Evolutionary conservation across 768 basidiomycete genomes (phyloP).

Genomic region (Cantharellus anzutake): DNA sequence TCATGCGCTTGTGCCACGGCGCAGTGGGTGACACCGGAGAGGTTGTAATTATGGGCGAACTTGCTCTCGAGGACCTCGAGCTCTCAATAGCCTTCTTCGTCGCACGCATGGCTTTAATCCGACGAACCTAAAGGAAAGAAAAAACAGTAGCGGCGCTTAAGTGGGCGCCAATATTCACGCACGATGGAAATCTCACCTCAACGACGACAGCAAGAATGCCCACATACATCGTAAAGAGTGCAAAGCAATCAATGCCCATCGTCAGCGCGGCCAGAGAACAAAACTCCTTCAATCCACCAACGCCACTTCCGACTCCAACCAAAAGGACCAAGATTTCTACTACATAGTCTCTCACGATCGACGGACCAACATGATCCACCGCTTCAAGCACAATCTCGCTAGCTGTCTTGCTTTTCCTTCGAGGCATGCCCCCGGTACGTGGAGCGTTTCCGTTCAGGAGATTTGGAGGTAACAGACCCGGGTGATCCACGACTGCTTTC

Average conservation of each 20-base stretch:
- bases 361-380: constrained; percentile 54
- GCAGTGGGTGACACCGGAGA: not conserved
- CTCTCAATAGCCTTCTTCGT: constrained; percentile 10
- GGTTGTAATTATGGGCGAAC: not conserved
- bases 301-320: constrained; percentile 70
- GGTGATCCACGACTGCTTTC: constrained; percentile 72
- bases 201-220: constrained; percentile 89
- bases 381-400: constrained; percentile 73
- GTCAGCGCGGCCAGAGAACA: constrained; percentile 87
- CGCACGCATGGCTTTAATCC: constrained; percentile 26
- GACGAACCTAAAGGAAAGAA: constrained; percentile 18
- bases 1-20: constrained; percentile 14
- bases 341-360: constrained; percentile 82
- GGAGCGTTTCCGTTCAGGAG: constrained; percentile 1
- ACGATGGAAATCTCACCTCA: constrained; percentile 34
- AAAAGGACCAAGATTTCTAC: constrained; percentile 81
- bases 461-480: constrained; percentile 19
- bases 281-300: constrained; percentile 81
- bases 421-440: constrained; percentile 14
- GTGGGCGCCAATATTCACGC: not conserved
- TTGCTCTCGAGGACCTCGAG: constrained; percentile 3
- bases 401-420: constrained; percentile 36
- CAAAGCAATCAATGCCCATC: constrained; percentile 67
- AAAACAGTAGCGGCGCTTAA: not conserved
- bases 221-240: constrained; percentile 79